A percentile compares a stretch with the other conserved stretches of the same genome.
These are phyloP conservation scores for Colletotrichum somersetense DNA, from an alignment of 2,329 filamentous ascomycete genomes.

Conservation along the genomic window DNA sequence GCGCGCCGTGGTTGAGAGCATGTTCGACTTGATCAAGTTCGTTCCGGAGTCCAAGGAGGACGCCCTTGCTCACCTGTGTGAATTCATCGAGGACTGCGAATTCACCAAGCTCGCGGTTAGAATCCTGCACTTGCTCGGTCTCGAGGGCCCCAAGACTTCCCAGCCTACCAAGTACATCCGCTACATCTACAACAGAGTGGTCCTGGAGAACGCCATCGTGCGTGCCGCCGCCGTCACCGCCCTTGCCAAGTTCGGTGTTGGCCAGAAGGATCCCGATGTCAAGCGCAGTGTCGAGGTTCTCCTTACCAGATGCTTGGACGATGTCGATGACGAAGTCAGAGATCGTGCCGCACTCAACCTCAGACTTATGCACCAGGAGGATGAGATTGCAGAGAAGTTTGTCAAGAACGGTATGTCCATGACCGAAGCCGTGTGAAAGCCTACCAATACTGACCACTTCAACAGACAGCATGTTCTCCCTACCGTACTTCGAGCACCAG, in stretches of 20 bases:
- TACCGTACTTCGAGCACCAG: constrained; percentile 96
- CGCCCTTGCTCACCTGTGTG: constrained; percentile 93
- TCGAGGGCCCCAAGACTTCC: constrained; percentile 94
- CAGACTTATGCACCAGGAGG: constrained; percentile 90
- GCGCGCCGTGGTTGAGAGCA: constrained; percentile 96
- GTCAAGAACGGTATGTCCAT: constrained; percentile 84
- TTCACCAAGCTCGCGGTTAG: constrained; percentile 98
- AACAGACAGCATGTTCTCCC: constrained; percentile 91
- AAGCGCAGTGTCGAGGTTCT: constrained; percentile 96
- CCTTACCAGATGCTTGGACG: constrained; percentile 92
- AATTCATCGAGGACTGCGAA: constrained; percentile 99
- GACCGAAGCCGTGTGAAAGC: neutral
- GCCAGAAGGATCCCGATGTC: constrained; percentile 95
- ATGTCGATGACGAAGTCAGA: constrained; percentile 96
- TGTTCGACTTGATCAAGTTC: constrained; percentile 99
- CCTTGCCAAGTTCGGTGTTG: constrained; percentile 95
- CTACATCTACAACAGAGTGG: constrained; percentile 99
- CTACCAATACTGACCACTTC: constrained; percentile 12
- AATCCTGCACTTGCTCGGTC: constrained; percentile 91
- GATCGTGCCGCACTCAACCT: constrained; percentile 95
- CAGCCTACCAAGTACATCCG: constrained; percentile 99
- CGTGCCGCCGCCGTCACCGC: constrained; percentile 95
- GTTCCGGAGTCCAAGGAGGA: constrained; percentile 87
- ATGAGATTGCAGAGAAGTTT: constrained; percentile 86
- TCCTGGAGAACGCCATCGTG: constrained; percentile 96